phyloP scores from a whole-genome alignment of 2,329 filamentous ascomycete genomes.

The Ceratocystis eucalypticola region DNA sequence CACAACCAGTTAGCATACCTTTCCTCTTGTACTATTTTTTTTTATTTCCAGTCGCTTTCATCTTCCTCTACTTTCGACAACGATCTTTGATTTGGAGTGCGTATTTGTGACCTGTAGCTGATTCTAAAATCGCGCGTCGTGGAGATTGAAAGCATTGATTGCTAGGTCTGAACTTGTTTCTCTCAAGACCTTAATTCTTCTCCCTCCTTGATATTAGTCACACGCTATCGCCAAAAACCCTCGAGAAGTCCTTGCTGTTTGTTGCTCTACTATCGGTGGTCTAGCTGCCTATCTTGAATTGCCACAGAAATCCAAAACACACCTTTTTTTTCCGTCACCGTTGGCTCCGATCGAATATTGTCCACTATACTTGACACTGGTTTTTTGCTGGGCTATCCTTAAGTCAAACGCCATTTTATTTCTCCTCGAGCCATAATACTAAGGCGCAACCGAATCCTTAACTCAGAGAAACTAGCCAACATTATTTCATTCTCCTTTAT shows the following conservation, averaged over 20 bases:
- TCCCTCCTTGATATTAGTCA: too few species aligned
- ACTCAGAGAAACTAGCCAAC: neutral
- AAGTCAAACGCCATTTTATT: neutral
- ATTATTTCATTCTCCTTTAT: neutral
- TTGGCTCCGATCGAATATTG: slow-evolving; percentile 4
- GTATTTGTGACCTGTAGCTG: too few species aligned
- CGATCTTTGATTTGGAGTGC: too few species aligned
- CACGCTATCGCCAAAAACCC: too few species aligned
- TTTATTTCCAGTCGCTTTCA: neutral
- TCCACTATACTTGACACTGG: neutral
- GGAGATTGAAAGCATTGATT: too few species aligned
- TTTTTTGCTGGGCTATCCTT: neutral
- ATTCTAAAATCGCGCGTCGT: too few species aligned
- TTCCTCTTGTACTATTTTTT: neutral
- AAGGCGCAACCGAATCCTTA: neutral
- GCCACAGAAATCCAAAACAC: neutral
- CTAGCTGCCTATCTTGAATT: neutral
- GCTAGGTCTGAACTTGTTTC: too few species aligned
- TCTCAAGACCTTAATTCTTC: too few species aligned
- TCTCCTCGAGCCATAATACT: neutral
- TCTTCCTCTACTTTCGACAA: neutral
- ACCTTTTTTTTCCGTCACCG: neutral
- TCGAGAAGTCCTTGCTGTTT: neutral
- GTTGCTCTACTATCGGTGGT: neutral
- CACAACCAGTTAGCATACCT: neutral